Evolutionary conservation across 192 early-diverging fungal genomes (phyloP).

Genomic region (Gryganskiella cystojenkinii): DNA sequence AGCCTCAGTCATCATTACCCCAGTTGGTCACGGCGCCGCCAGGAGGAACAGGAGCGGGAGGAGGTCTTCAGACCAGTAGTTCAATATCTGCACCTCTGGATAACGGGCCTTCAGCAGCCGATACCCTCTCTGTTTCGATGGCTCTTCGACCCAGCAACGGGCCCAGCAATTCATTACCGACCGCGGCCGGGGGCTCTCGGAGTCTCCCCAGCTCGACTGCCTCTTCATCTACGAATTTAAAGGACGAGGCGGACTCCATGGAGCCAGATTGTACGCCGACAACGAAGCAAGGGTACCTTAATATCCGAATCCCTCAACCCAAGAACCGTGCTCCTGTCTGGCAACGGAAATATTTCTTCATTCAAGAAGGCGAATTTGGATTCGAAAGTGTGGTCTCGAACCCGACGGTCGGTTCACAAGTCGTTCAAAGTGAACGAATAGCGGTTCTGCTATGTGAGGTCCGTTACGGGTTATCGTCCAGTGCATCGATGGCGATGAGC

Average conservation of each 20-base stretch:
- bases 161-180: constrained; percentile 2
- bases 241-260: too few species aligned
- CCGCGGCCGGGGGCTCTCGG: background rate
- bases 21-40: background rate
- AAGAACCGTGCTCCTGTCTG: constrained; percentile 65
- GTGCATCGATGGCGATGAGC: constrained; percentile 19
- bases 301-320: constrained; percentile 49
- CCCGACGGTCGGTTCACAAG: constrained; percentile 59
- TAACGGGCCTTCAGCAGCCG: background rate
- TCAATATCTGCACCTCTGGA: constrained; percentile 9
- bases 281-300: constrained; percentile 77
- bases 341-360: constrained; percentile 69
- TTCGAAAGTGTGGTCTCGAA: constrained; percentile 56
- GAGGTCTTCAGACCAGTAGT: background rate
- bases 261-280: constrained; percentile 30
- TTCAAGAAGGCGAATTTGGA: constrained; percentile 69
- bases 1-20: constrained; percentile 1
- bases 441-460: constrained; percentile 67
- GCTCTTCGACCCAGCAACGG: background rate
- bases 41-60: background rate
- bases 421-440: constrained; percentile 64
- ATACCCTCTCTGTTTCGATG: constrained; percentile 2
- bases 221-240: background rate
- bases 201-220: background rate
- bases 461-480: constrained; percentile 58